phyloP scores from a whole-genome alignment of 805 yeast genomes.

The Candida piceae region DNA sequence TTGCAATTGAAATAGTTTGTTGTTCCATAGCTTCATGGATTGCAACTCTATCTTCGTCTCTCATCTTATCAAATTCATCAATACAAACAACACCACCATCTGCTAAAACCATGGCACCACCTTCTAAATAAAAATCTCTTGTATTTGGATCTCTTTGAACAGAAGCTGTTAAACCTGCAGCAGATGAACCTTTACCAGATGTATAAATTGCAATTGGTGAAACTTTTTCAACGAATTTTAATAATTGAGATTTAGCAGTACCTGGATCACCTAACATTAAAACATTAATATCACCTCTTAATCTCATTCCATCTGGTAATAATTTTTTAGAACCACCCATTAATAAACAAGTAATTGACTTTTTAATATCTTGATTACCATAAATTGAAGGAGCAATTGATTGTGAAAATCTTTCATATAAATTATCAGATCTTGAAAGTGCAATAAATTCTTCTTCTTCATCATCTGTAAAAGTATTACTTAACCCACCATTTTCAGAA shows the following conservation, averaged over 20 bases:
- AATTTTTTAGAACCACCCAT: slow-evolving; percentile 93
- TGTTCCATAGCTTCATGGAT: slow-evolving; percentile 99
- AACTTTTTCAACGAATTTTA: slow-evolving; percentile 92
- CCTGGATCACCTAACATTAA: slow-evolving; percentile 96
- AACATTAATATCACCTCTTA: slow-evolving; percentile 96
- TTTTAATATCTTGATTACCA: slow-evolving; percentile 90
- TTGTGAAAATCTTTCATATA: slow-evolving; percentile 77
- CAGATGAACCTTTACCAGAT: slow-evolving; percentile 98
- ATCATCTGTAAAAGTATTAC: slow-evolving; percentile 70
- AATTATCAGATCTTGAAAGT: slow-evolving; percentile 74
- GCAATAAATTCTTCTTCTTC: slow-evolving; percentile 90
- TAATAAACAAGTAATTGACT: slow-evolving; percentile 84
- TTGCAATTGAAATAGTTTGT: slow-evolving; percentile 97
- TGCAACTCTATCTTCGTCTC: slow-evolving; percentile 98
- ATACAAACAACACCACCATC: slow-evolving; percentile 99
- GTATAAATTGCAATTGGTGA: slow-evolving; percentile 95
- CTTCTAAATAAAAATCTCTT: slow-evolving; percentile 91
- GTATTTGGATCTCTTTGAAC: slow-evolving; percentile 89
- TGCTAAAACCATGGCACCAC: slow-evolving; percentile 99
- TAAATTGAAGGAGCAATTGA: slow-evolving; percentile 96
- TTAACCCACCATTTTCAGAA: slow-evolving; percentile 43
- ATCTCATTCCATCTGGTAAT: slow-evolving; percentile 92
- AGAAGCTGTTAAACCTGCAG: slow-evolving; percentile 98
- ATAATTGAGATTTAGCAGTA: slow-evolving; percentile 94
- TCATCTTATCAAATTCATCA: slow-evolving; percentile 98